These are phyloP conservation scores for Carex littledalei DNA, from an alignment of 176 grass and related monocot genomes.

Conservation along the genomic window DNA sequence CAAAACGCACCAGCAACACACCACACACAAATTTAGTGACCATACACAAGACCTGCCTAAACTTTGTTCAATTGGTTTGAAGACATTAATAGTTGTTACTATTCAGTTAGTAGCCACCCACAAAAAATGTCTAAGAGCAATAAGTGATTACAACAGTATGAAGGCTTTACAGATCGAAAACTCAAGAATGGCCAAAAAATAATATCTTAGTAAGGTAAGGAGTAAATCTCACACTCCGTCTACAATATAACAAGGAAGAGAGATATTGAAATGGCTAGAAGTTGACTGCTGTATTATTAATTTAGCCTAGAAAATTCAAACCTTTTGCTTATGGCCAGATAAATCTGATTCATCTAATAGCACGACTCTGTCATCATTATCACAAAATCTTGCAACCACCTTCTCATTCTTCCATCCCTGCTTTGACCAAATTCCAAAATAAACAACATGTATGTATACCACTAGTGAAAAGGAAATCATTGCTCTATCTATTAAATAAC, in stretches of 20 bases:
- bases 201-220: not conserved
- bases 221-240: not conserved
- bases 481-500: not conserved
- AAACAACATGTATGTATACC: not conserved
- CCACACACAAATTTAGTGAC: not conserved
- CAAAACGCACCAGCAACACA: not conserved
- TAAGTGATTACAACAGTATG: not conserved
- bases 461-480: not conserved
- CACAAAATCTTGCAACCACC: constrained; percentile 34
- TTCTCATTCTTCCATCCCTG: constrained; percentile 77
- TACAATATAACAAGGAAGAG: not conserved
- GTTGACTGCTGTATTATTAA: not conserved
- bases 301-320: not conserved
- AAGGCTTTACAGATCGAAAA: not conserved
- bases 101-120: not conserved
- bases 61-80: not conserved
- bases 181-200: not conserved
- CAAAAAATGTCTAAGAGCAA: not conserved
- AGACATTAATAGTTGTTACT: not conserved
- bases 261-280: no score
- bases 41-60: not conserved
- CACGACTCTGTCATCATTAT: constrained; percentile 37
- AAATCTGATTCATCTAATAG: constrained; percentile 36
- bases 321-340: constrained; percentile 32
- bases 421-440: not conserved